Percentiles rank a stretch among this genome's conserved stretches.
Conservation (phyloP, 148 eudicot genomes). For the Gaultheria prostrata region DNA sequence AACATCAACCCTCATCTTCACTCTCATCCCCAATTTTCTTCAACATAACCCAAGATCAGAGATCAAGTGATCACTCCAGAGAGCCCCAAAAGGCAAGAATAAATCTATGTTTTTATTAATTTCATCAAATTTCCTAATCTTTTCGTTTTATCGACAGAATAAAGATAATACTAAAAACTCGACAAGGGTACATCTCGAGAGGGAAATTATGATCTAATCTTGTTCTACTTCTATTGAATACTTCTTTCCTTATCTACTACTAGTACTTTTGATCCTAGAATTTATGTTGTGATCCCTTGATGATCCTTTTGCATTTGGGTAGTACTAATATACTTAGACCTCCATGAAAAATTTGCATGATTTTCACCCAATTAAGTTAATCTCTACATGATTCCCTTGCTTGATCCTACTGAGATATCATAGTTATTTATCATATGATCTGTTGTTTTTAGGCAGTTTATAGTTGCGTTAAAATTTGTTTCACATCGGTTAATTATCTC, state of each 20-base stretch:
- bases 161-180: too few relatives aligned
- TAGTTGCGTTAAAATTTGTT: background rate
- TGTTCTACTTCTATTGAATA: background rate
- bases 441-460: background rate
- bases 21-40: slow-evolving; percentile 13
- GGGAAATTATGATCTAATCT: background rate
- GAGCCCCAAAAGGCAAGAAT: slow-evolving; percentile 16
- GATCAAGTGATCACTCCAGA: slow-evolving; percentile 8
- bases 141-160: too few relatives aligned
- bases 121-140: background rate
- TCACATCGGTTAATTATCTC: background rate
- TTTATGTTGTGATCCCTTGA: background rate
- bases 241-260: background rate
- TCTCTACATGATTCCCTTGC: background rate
- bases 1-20: slow-evolving; percentile 10
- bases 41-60: slow-evolving; percentile 19
- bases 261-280: background rate
- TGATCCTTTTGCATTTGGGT: background rate
- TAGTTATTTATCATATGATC: too few relatives aligned
- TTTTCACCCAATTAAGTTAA: background rate
- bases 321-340: too few relatives aligned
- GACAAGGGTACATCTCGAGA: too few relatives aligned
- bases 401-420: background rate
- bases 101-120: too few relatives aligned
- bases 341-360: background rate